Conservation (phyloP, 2,329 filamentous ascomycete genomes). For the Cryphonectria carpinicola region DNA sequence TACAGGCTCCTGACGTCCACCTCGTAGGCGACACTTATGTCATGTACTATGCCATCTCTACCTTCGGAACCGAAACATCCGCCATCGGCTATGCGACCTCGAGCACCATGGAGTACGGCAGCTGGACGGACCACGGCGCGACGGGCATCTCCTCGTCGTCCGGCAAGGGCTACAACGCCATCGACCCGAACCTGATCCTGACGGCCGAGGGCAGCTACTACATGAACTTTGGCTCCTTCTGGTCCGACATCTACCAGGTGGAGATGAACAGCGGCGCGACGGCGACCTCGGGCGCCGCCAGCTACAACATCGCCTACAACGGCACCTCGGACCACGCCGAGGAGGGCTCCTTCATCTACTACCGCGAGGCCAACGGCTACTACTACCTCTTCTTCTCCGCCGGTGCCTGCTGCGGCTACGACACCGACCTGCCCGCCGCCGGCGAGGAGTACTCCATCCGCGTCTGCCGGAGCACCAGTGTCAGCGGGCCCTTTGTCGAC, state of each 20-base stretch:
- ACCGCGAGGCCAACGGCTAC: slow-evolving; percentile 50
- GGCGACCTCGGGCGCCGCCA: slow-evolving; percentile 32
- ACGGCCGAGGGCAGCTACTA: slow-evolving; percentile 45
- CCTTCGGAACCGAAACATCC: slow-evolving; percentile 63
- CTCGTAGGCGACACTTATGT: slow-evolving; percentile 63
- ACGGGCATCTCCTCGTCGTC: slow-evolving; percentile 53
- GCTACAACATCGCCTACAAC: slow-evolving; percentile 57
- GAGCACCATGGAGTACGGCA: slow-evolving; percentile 53
- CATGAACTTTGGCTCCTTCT: slow-evolving; percentile 71
- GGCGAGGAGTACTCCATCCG: slow-evolving; percentile 70
- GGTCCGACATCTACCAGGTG: slow-evolving; percentile 66
- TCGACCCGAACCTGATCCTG: slow-evolving; percentile 60
- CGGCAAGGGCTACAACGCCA: slow-evolving; percentile 58
- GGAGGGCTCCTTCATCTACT: slow-evolving; percentile 61
- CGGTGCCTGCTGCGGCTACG: slow-evolving; percentile 66
- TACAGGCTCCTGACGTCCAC: slow-evolving; percentile 65
- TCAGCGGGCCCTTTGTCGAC: slow-evolving; percentile 62
- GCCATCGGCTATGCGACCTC: slow-evolving; percentile 62
- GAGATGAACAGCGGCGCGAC: slow-evolving; percentile 46
- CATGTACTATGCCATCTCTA: slow-evolving; percentile 68
- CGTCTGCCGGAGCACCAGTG: slow-evolving; percentile 61
- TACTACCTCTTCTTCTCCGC: slow-evolving; percentile 69
- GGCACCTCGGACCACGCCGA: slow-evolving; percentile 53
- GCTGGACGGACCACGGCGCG: slow-evolving; percentile 63
- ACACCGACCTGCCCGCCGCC: slow-evolving; percentile 51